phyloP scores from a whole-genome alignment of 441 rosid species.

The Cnidoscolus chayamansa region DNA sequence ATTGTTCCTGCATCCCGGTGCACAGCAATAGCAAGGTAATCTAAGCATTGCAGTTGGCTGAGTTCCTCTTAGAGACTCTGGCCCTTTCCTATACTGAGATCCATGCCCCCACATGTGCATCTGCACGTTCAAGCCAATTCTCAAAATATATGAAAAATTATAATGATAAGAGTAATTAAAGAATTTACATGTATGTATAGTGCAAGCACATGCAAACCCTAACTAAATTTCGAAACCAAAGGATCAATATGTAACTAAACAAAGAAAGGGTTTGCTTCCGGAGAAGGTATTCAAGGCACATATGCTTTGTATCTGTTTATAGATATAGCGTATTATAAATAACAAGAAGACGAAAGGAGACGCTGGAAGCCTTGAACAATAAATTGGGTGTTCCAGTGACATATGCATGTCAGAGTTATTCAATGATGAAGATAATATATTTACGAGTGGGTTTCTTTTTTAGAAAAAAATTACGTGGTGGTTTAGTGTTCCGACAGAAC shows the following conservation, averaged over 20 bases:
- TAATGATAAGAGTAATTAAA: too few species aligned
- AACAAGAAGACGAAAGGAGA: too few species aligned
- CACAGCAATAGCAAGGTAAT: conserved; percentile 92
- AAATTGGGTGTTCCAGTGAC: not conserved
- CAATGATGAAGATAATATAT: not conserved
- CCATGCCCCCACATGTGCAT: conserved; percentile 99
- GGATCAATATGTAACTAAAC: not conserved
- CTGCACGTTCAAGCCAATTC: conserved; percentile 29
- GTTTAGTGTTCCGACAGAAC: not conserved
- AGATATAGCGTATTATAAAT: not conserved
- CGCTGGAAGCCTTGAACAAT: not conserved
- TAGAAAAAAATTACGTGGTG: too few species aligned
- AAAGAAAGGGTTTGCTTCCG: not conserved
- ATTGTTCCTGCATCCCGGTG: conserved; percentile 91
- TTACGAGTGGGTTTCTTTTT: too few species aligned
- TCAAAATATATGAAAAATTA: too few species aligned
- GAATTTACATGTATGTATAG: conserved; percentile 1
- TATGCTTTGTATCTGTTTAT: not conserved
- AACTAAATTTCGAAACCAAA: not conserved
- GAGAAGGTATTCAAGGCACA: not conserved
- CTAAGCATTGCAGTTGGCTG: conserved; percentile 91
- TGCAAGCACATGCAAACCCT: conserved; percentile 14
- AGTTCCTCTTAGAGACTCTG: conserved; percentile 89
- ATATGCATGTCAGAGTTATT: not conserved
- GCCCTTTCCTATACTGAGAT: conserved; percentile 93